Percentiles rank a stretch among this genome's conserved stretches.
phyloP scores from a whole-genome alignment of 1,284 basidiomycete genomes.

The Moesziomyces globuligerus region DNA sequence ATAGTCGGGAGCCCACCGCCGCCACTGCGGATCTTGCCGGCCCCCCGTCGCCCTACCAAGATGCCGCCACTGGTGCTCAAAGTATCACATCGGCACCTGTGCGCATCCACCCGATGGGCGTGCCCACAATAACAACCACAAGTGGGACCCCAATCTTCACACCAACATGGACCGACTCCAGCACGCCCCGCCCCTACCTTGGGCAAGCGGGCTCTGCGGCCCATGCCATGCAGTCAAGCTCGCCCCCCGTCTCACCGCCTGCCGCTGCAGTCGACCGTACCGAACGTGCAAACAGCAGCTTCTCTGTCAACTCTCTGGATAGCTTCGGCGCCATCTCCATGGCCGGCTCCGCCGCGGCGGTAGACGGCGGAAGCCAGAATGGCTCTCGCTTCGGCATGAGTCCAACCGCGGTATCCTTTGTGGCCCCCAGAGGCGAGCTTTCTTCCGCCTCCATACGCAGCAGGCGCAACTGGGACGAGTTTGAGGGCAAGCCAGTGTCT shows the following conservation, averaged over 20 bases:
- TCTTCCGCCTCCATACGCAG: conserved; percentile 59
- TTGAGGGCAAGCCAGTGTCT: conserved; percentile 62
- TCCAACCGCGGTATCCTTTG: conserved; percentile 11
- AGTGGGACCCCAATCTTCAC: conserved; percentile 22
- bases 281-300: conserved; percentile 20
- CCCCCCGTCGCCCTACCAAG: not conserved
- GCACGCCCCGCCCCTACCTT: not conserved
- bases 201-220: conserved; percentile 1
- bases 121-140: conserved; percentile 32
- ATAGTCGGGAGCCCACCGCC: conserved; percentile 1
- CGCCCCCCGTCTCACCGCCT: conserved; percentile 6
- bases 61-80: not conserved
- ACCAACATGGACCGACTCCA: conserved; percentile 7
- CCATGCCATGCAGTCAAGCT: conserved; percentile 3
- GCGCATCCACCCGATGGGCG: conserved; percentile 10
- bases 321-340: conserved; percentile 30
- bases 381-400: conserved; percentile 30
- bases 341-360: conserved; percentile 24
- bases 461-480: conserved; percentile 61
- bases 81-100: conserved; percentile 7
- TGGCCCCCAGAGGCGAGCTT: conserved; percentile 36
- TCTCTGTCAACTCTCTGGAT: conserved; percentile 40
- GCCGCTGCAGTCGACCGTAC: conserved; percentile 3
- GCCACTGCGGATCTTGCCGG: not conserved
- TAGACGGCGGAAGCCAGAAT: conserved; percentile 24